phyloP scores from a whole-genome alignment of 768 basidiomycete genomes.

The Xerocomellus intermedius region DNA sequence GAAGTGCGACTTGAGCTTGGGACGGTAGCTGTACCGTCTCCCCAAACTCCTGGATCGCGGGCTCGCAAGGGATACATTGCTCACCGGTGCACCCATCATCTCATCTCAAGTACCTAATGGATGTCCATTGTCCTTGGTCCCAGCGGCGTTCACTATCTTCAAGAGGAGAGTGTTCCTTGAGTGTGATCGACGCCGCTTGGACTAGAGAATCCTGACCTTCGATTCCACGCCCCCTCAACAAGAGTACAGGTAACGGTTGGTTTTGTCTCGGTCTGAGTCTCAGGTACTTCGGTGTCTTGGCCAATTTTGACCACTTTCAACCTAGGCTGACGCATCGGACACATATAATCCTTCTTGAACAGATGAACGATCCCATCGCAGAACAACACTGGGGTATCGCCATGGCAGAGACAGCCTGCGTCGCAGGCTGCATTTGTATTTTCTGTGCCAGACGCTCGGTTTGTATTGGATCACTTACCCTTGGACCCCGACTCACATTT shows the following conservation, averaged over 20 bases:
- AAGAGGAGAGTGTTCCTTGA: background rate
- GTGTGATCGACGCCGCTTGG: background rate
- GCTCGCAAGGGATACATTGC: too few species aligned
- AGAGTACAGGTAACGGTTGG: background rate
- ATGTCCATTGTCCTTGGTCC: background rate
- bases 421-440: slow-evolving; percentile 8
- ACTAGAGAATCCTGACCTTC: background rate
- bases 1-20: too few species aligned
- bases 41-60: too few species aligned
- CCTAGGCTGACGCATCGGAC: slow-evolving; percentile 1
- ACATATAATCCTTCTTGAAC: background rate
- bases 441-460: slow-evolving; percentile 7
- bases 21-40: too few species aligned
- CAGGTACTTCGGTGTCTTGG: background rate
- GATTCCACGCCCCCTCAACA: background rate
- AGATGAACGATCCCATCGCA: background rate
- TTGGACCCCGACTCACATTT: slow-evolving; percentile 1
- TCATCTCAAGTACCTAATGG: background rate
- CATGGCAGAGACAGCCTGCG: slow-evolving; percentile 10
- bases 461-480: background rate
- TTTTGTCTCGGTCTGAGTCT: slow-evolving; percentile 5
- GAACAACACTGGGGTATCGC: slow-evolving; percentile 14
- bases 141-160: background rate
- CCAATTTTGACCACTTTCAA: background rate
- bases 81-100: too few species aligned